Conservation (phyloP, 1,284 basidiomycete species). For the Cutaneotrichosporon cutaneum region DNA sequence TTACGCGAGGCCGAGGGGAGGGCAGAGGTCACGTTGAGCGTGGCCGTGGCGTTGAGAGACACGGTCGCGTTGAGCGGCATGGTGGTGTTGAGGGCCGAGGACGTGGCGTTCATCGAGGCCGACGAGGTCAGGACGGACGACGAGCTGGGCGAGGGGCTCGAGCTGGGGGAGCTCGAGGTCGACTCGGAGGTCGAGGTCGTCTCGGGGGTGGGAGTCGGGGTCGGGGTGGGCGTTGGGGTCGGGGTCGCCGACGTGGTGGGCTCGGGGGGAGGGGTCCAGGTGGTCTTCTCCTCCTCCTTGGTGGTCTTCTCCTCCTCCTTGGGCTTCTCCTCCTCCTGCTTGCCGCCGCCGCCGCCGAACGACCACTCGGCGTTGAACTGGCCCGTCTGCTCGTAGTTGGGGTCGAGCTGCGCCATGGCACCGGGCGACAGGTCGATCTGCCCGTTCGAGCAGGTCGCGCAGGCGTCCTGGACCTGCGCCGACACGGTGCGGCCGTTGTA, state of each 20-base stretch:
- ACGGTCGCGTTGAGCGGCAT: conserved; percentile 2
- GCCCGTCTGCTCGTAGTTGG: conserved; percentile 10
- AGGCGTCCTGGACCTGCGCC: conserved; percentile 12
- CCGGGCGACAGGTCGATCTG: conserved; percentile 21
- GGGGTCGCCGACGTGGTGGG: neutral
- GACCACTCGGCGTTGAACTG: conserved; percentile 7
- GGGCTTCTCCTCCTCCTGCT: neutral
- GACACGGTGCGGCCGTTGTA: conserved; percentile 15
- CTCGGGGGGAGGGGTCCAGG: neutral
- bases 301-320: neutral
- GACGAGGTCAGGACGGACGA: neutral
- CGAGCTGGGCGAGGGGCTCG: neutral
- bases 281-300: neutral
- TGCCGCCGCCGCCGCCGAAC: conserved; percentile 8
- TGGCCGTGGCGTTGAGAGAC: neutral
- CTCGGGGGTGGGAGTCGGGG: neutral
- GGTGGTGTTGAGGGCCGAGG: neutral
- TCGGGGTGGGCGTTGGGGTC: neutral
- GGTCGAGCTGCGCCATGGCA: conserved; percentile 11
- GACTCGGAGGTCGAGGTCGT: neutral
- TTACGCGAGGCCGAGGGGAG: neutral
- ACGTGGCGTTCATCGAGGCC: neutral
- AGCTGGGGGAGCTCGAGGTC: neutral
- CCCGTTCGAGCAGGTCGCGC: conserved; percentile 10
- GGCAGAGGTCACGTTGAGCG: neutral